These are phyloP conservation scores for Aspergillus taichungensis DNA, from an alignment of 495 filamentous ascomycete genomes.

Conservation along the genomic window DNA sequence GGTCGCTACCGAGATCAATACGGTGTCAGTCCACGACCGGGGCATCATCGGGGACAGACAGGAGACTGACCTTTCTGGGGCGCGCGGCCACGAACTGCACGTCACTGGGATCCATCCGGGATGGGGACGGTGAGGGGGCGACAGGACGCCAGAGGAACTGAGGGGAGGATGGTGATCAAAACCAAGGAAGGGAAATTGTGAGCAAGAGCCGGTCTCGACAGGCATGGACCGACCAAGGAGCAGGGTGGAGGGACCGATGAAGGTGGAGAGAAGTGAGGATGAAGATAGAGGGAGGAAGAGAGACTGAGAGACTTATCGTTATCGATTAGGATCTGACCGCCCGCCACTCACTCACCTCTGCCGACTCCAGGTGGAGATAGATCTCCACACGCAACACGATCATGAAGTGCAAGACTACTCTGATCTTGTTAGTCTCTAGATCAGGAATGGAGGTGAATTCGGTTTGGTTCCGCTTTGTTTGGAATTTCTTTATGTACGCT, in stretches of 20 bases:
- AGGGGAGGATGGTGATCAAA: neutral
- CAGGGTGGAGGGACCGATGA: no score
- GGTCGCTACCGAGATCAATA: constrained; percentile 20
- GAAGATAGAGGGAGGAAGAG: neutral
- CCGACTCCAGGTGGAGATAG: no score
- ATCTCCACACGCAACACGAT: no score
- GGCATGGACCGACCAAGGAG: no score
- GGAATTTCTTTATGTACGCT: neutral
- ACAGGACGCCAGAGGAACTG: neutral
- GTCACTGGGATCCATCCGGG: constrained; percentile 29
- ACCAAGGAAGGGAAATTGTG: neutral
- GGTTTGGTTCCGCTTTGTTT: neutral
- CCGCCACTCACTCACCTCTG: no score
- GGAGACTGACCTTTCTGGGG: constrained; percentile 30
- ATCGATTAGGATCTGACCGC: no score
- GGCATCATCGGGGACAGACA: neutral
- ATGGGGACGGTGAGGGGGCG: neutral
- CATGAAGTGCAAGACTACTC: no score
- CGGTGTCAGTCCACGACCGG: constrained; percentile 1
- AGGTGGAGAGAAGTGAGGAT: neutral
- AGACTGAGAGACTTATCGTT: neutral
- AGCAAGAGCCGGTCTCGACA: neutral
- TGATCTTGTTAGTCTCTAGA: no score
- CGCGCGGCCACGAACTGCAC: constrained; percentile 33
- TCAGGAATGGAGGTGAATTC: neutral